Percentiles rank a stretch among this genome's conserved stretches.
Conservation (phyloP, 805 yeast species). For the Saturnispora dispora region DNA sequence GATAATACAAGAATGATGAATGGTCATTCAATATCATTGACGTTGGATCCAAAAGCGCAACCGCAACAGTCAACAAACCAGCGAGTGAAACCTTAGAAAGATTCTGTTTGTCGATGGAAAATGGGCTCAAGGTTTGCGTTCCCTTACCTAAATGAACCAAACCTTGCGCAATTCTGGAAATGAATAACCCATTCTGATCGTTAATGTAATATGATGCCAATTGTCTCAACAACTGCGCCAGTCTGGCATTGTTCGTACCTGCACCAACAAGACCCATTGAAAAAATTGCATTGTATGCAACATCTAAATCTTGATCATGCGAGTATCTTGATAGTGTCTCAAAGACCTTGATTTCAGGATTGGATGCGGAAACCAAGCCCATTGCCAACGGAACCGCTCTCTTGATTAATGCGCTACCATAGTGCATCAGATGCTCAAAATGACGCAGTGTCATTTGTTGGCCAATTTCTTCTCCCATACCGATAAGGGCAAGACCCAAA, state of each 20-base stretch:
- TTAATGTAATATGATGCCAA: constrained; percentile 87
- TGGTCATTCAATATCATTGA: constrained; percentile 64
- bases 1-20: constrained; percentile 75
- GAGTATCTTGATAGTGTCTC: constrained; percentile 94
- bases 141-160: constrained; percentile 94
- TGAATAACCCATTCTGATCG: constrained; percentile 82
- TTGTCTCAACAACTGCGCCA: constrained; percentile 92
- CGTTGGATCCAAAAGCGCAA: constrained; percentile 79
- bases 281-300: constrained; percentile 89
- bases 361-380: constrained; percentile 87
- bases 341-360: constrained; percentile 94
- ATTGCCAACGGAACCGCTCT: constrained; percentile 97
- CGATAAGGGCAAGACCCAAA: constrained; percentile 85
- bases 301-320: constrained; percentile 90
- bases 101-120: constrained; percentile 79
- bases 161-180: constrained; percentile 93
- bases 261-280: constrained; percentile 98
- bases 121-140: constrained; percentile 80
- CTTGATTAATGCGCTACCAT: constrained; percentile 84
- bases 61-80: constrained; percentile 72
- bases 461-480: constrained; percentile 97
- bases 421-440: constrained; percentile 95
- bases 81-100: constrained; percentile 86
- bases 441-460: constrained; percentile 96
- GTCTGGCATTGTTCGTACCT: constrained; percentile 96